Evolutionary conservation across 768 basidiomycete species (phyloP).

Genomic region (Boletus edulis): DNA sequence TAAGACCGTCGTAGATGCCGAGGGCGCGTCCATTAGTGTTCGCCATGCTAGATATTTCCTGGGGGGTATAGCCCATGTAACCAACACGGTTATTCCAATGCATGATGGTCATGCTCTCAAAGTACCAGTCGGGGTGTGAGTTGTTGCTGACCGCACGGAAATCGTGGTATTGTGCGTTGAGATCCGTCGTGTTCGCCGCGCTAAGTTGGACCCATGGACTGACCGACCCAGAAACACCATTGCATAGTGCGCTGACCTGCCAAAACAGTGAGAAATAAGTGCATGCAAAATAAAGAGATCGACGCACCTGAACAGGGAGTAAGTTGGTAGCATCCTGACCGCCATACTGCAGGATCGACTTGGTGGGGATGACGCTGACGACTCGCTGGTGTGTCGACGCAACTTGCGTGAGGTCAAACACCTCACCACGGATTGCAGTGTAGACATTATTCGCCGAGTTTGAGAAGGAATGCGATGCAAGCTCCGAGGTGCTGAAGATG

Average conservation of each 20-base stretch:
- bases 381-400: conserved; percentile 61
- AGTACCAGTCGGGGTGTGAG: conserved; percentile 97
- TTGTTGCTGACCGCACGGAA: conserved; percentile 90
- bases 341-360: conserved; percentile 80
- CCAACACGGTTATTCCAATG: conserved; percentile 87
- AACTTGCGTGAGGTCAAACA: conserved; percentile 80
- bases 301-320: no score
- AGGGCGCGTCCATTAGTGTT: no score
- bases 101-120: conserved; percentile 90
- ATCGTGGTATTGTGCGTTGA: conserved; percentile 97
- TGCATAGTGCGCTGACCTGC: no score
- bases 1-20: no score
- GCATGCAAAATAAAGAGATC: neutral
- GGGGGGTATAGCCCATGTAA: conserved; percentile 81
- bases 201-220: no score
- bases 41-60: conserved; percentile 72
- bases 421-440: conserved; percentile 93
- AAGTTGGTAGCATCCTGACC: conserved; percentile 67
- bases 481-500: conserved; percentile 78
- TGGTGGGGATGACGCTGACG: conserved; percentile 70
- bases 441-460: conserved; percentile 72
- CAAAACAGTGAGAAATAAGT: no score
- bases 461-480: conserved; percentile 65
- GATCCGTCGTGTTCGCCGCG: no score
- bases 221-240: no score